A percentile compares a stretch with the other conserved stretches of the same genome.
phyloP scores from a whole-genome alignment of 2,329 filamentous ascomycete genomes.

The Fusarium armeniacum region DNA sequence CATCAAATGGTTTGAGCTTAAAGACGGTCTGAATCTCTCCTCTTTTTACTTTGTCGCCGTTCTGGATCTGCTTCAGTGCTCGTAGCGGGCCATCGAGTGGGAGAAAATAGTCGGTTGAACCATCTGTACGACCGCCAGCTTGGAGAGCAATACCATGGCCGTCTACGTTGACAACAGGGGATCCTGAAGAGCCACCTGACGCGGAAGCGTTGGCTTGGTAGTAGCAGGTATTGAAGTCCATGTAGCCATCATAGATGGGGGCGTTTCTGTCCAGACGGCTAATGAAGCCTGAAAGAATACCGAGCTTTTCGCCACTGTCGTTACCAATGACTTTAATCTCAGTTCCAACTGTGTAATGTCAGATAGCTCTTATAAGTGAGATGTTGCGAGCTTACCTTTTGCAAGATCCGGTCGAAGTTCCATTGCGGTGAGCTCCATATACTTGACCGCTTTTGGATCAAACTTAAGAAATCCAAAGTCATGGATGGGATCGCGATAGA shows the following conservation, averaged over 20 bases:
- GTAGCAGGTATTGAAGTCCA: slow-evolving; percentile 96
- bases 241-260: slow-evolving; percentile 97
- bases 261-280: slow-evolving; percentile 95
- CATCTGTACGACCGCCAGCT: slow-evolving; percentile 92
- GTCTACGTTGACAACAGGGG: slow-evolving; percentile 95
- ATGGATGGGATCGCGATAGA: slow-evolving; percentile 97
- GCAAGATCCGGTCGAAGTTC: slow-evolving; percentile 33
- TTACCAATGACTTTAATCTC: slow-evolving; percentile 40
- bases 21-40: slow-evolving; percentile 98
- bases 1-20: slow-evolving; percentile 95
- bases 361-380: rapidly evolving
- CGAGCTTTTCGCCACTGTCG: slow-evolving; percentile 35
- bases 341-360: slow-evolving; percentile 5
- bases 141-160: slow-evolving; percentile 84
- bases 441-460: slow-evolving; percentile 94
- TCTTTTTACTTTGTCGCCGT: slow-evolving; percentile 79
- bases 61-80: slow-evolving; percentile 86
- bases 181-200: slow-evolving; percentile 95
- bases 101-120: slow-evolving; percentile 96
- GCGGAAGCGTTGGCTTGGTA: slow-evolving; percentile 98
- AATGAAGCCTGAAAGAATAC: slow-evolving; percentile 84
- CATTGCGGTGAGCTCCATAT: slow-evolving; percentile 80
- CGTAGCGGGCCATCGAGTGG: slow-evolving; percentile 90
- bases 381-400: neutral
- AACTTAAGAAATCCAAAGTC: slow-evolving; percentile 98